Conservation (phyloP, 148 eudicot genomes). For the Rhododendron molle region DNA sequence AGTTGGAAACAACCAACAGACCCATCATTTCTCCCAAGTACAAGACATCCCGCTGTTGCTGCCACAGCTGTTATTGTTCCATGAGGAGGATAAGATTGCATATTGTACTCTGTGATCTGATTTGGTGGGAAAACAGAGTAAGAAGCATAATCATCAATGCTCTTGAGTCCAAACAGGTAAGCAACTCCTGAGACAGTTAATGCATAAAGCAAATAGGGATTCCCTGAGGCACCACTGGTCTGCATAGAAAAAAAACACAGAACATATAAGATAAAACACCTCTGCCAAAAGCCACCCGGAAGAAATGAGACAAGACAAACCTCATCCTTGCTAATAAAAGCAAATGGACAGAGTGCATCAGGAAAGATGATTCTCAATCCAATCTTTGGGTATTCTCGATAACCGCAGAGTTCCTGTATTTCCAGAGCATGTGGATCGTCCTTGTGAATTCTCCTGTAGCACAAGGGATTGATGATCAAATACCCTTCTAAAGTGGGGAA, state of each 20-base stretch:
- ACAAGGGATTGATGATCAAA: constrained; percentile 9
- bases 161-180: constrained; percentile 50
- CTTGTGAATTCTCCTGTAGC: constrained; percentile 67
- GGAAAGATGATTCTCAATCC: constrained; percentile 73
- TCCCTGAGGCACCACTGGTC: constrained; percentile 43
- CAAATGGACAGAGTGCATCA: constrained; percentile 66
- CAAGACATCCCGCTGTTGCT: constrained; percentile 61
- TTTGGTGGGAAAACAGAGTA: constrained; percentile 42
- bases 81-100: constrained; percentile 41
- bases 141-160: constrained; percentile 47
- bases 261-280: not conserved
- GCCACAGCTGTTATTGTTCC: constrained; percentile 60
- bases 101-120: constrained; percentile 53
- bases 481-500: not conserved
- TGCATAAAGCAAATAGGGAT: constrained; percentile 62
- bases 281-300: not conserved
- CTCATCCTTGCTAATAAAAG: constrained; percentile 69
- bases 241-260: constrained; percentile 27
- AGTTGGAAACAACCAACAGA: constrained; percentile 64
- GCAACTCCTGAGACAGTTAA: constrained; percentile 71
- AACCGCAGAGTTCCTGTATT: constrained; percentile 53
- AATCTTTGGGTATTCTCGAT: constrained; percentile 46
- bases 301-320: constrained; percentile 20
- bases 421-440: constrained; percentile 55
- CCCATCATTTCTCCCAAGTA: constrained; percentile 87